These are phyloP conservation scores for Globisporangium canariense DNA, from an alignment of 352 stramenopile species.

Conservation along the genomic window DNA sequence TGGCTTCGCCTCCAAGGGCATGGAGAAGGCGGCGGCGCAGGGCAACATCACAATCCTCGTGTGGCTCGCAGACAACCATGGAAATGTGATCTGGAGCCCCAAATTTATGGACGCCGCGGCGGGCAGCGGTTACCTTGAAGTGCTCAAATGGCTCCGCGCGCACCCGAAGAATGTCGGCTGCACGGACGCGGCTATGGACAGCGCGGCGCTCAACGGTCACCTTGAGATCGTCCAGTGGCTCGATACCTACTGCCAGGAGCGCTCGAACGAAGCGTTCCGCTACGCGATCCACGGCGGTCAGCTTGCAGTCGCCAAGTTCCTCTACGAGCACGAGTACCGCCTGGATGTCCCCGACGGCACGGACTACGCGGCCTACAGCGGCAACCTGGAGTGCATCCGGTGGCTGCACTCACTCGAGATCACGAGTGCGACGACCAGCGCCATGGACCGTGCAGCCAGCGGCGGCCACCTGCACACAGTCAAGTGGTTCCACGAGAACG, in stretches of 20 bases:
- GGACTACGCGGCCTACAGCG: conserved; percentile 16
- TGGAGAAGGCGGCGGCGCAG: conserved; percentile 13
- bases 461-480: conserved; percentile 21
- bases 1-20: conserved; percentile 14
- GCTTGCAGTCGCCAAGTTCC: conserved; percentile 15
- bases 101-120: conserved; percentile 17
- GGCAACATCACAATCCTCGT: conserved; percentile 12
- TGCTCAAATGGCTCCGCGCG: conserved; percentile 17
- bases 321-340: conserved; percentile 5
- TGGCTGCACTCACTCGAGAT: conserved; percentile 14
- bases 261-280: conserved; percentile 10
- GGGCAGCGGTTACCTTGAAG: conserved; percentile 9
- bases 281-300: conserved; percentile 15
- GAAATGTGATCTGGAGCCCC: conserved; percentile 13
- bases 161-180: conserved; percentile 13
- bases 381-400: conserved; percentile 14
- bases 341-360: conserved; percentile 9
- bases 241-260: conserved; percentile 10
- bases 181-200: conserved; percentile 22
- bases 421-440: conserved; percentile 12
- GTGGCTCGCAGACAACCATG: conserved; percentile 12
- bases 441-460: conserved; percentile 19
- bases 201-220: conserved; percentile 18
- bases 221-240: conserved; percentile 25
- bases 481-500: conserved; percentile 18